Evolutionary conservation across 495 filamentous ascomycete species (phyloP).

Genomic region (Sordaria brevicollis): DNA sequence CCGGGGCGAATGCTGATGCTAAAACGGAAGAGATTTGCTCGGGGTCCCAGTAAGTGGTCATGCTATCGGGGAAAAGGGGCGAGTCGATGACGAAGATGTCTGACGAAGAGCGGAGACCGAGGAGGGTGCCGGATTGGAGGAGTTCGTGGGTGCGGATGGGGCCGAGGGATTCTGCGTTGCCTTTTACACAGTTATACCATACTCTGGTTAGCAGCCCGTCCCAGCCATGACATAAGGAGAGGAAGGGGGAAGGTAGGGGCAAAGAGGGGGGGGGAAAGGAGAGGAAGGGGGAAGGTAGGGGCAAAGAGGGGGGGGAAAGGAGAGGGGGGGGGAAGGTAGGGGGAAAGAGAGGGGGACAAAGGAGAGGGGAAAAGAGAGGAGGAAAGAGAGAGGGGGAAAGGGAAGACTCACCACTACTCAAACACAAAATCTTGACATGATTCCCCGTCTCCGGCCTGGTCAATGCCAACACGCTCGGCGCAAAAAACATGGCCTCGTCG

Average conservation of each 20-base stretch:
- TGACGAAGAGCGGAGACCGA: constrained; percentile 61
- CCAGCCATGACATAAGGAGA: too few relatives aligned
- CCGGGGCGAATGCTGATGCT: constrained; percentile 55
- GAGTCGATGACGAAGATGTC: constrained; percentile 80
- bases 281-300: background rate
- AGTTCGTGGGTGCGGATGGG: constrained; percentile 74
- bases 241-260: background rate
- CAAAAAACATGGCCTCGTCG: constrained; percentile 99
- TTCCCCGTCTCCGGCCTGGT: constrained; percentile 67
- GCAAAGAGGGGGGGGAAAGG: too few relatives aligned
- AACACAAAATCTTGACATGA: constrained; percentile 84
- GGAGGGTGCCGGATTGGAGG: constrained; percentile 56
- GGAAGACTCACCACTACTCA: constrained; percentile 60
- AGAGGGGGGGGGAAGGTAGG: too few relatives aligned
- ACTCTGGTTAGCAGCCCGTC: too few relatives aligned
- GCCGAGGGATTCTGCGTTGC: constrained; percentile 80
- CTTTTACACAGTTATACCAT: constrained; percentile 13
- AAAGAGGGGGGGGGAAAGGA: background rate
- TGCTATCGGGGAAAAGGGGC: constrained; percentile 75
- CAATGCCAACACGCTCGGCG: constrained; percentile 73
- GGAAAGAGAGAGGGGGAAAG: background rate
- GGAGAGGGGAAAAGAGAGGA: background rate
- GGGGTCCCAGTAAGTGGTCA: constrained; percentile 66
- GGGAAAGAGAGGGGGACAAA: background rate
- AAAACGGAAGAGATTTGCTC: constrained; percentile 58